A percentile compares a stretch with the other conserved stretches of the same genome.
These are phyloP conservation scores for Polygonum maritimum DNA, from an alignment of 148 eudicot species.

Conservation along the genomic window DNA sequence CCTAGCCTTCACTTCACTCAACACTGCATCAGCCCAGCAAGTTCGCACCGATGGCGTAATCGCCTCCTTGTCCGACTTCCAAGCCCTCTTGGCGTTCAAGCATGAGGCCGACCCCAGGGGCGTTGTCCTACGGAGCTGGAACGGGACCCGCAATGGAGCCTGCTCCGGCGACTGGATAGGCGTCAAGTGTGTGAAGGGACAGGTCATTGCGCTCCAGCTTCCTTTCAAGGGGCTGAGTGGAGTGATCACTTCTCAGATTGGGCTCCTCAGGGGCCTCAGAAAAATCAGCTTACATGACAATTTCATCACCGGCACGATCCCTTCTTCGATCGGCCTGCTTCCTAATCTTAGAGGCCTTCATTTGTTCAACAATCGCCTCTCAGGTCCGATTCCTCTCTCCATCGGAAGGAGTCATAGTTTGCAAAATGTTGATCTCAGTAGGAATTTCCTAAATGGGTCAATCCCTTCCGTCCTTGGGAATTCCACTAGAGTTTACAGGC, in stretches of 20 bases:
- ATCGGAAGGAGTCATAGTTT: conserved; percentile 37
- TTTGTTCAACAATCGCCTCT: conserved; percentile 69
- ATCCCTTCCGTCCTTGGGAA: conserved; percentile 43
- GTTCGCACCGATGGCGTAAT: conserved; percentile 29
- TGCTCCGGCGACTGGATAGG: conserved; percentile 84
- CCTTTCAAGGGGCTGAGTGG: conserved; percentile 75
- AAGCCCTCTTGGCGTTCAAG: conserved; percentile 47
- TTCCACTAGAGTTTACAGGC: conserved; percentile 50
- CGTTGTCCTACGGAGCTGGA: conserved; percentile 51
- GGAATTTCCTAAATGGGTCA: conserved; percentile 51
- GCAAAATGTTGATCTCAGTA: conserved; percentile 61
- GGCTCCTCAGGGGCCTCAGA: conserved; percentile 47
- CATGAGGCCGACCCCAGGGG: conserved; percentile 38
- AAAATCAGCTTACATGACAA: conserved; percentile 74
- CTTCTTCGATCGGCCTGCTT: conserved; percentile 51
- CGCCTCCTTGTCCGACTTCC: conserved; percentile 37
- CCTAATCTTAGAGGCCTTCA: conserved; percentile 71
- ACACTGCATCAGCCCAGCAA: conserved; percentile 23
- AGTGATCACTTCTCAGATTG: conserved; percentile 46
- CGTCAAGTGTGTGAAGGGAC: conserved; percentile 53
- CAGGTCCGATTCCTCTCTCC: conserved; percentile 69
- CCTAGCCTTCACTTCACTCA: not conserved
- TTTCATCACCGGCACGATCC: conserved; percentile 50
- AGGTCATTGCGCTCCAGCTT: conserved; percentile 54
- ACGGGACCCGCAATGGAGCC: conserved; percentile 32